phyloP scores from a whole-genome alignment of 2,329 filamentous ascomycete species.

The Pseudopithomyces chartarum region DNA sequence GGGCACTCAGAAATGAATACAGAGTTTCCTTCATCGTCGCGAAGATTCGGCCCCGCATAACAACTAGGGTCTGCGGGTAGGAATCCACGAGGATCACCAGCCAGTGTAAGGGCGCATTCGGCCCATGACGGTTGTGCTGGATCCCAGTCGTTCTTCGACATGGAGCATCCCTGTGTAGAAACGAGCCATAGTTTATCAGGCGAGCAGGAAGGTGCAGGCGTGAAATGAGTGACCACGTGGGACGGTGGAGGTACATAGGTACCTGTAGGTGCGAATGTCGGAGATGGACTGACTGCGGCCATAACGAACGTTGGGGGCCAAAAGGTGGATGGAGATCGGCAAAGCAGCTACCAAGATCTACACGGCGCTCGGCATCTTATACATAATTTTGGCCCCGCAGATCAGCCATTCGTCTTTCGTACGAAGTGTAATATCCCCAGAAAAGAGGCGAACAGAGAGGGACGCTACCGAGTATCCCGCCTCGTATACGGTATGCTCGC shows the following conservation, averaged over 20 bases:
- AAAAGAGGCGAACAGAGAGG: not conserved
- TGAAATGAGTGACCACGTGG: not conserved
- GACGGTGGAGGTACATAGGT: not conserved
- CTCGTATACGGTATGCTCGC: not conserved
- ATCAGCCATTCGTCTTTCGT: not conserved
- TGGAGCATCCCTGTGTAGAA: not conserved
- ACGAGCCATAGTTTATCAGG: not conserved
- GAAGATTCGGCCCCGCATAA: not conserved
- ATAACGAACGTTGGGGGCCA: not conserved
- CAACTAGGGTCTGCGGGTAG: not conserved
- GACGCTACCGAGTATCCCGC: not conserved
- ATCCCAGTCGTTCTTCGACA: not conserved
- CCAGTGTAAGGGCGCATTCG: not conserved
- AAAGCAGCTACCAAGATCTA: not conserved
- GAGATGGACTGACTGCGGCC: not conserved
- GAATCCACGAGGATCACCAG: not conserved
- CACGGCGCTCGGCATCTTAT: not conserved
- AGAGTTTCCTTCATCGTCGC: not conserved
- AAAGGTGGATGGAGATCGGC: not conserved
- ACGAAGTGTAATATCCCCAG: too few species aligned
- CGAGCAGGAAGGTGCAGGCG: not conserved
- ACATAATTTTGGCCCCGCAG: not conserved
- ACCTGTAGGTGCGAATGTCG: not conserved
- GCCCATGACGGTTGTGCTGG: not conserved
- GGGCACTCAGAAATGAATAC: not conserved